Evolutionary conservation across 495 filamentous ascomycete species (phyloP).

Genomic region (Hypoxylon crocopeplum): DNA sequence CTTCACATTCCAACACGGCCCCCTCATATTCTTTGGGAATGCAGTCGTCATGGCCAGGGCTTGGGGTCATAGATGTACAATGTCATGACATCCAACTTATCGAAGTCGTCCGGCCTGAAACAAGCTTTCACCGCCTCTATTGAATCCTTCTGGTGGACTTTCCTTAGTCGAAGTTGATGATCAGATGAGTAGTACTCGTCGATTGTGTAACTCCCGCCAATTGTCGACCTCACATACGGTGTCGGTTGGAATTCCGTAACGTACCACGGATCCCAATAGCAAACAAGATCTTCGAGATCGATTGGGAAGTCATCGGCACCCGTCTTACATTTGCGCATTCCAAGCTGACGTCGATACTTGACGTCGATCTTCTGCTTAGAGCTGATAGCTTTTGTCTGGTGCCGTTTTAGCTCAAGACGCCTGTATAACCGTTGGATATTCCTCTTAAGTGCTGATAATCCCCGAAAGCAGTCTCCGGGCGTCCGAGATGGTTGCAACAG

Average conservation of each 20-base stretch:
- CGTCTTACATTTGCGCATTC: not conserved
- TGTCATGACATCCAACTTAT: not conserved
- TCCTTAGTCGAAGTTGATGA: slow-evolving; percentile 5
- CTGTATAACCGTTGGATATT: not conserved
- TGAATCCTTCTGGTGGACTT: not conserved
- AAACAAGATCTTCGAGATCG: not conserved
- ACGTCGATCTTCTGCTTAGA: not conserved
- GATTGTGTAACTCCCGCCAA: not conserved
- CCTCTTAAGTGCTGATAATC: not conserved
- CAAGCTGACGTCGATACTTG: slow-evolving; percentile 2
- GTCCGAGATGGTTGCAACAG: not conserved
- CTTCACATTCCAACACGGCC: too few relatives aligned
- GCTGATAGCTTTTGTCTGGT: not conserved
- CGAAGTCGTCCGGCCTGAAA: not conserved
- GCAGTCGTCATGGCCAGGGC: not conserved
- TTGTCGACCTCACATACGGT: not conserved
- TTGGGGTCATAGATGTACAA: not conserved
- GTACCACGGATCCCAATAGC: slow-evolving; percentile 10
- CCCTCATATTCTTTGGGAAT: too few relatives aligned
- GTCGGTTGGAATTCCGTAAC: slow-evolving; percentile 2
- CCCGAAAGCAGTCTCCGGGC: not conserved
- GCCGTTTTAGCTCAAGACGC: not conserved
- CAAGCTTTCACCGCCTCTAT: not conserved
- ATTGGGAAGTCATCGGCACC: slow-evolving; percentile 1
- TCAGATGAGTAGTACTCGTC: slow-evolving; percentile 8